Conservation (phyloP, 1,284 basidiomycete species). For the Ustilago crameri region DNA sequence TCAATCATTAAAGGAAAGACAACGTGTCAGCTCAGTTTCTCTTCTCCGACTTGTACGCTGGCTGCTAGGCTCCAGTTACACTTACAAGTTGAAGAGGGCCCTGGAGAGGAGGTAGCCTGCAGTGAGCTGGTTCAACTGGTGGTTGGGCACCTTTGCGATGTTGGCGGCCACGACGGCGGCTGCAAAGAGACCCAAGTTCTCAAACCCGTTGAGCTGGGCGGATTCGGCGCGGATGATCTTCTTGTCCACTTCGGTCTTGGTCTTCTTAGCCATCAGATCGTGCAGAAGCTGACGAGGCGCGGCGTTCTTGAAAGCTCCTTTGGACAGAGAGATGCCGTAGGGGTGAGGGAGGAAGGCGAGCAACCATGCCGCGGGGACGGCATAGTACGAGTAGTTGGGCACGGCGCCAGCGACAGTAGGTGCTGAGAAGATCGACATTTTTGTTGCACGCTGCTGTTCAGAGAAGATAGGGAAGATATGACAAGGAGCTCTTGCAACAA, state of each 20-base stretch:
- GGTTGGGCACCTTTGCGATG: constrained; percentile 47
- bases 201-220: constrained; percentile 39
- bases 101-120: constrained; percentile 48
- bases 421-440: constrained; percentile 28
- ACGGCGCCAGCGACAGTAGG: constrained; percentile 11
- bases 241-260: constrained; percentile 35
- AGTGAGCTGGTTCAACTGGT: constrained; percentile 51
- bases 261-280: constrained; percentile 40
- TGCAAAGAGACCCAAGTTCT: constrained; percentile 39
- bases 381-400: constrained; percentile 43
- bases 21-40: neutral
- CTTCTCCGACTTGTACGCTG: too few species aligned
- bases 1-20: neutral
- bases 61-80: neutral
- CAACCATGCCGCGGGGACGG: constrained; percentile 39
- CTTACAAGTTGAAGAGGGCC: constrained; percentile 53
- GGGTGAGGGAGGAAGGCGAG: constrained; percentile 36
- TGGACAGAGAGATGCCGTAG: constrained; percentile 12
- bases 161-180: constrained; percentile 55
- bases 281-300: constrained; percentile 38
- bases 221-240: constrained; percentile 47
- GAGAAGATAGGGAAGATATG: neutral
- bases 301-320: constrained; percentile 31
- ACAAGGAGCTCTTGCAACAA: too few species aligned
- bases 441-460: neutral